Evolutionary conservation across 257 asterid genomes (phyloP).

Genomic region (Lavandula angustifolia): DNA sequence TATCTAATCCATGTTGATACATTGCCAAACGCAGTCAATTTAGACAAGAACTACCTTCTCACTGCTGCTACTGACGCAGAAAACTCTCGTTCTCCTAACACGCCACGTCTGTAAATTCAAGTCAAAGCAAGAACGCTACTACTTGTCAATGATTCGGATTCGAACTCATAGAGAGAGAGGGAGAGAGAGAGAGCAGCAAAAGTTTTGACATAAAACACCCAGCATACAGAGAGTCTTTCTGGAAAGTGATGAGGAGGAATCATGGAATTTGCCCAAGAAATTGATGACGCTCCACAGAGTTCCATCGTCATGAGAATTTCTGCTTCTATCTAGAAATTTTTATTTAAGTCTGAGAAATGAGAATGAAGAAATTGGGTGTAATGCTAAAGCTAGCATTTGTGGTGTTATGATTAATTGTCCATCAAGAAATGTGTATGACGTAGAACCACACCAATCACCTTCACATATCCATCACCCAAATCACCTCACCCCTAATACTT

Average conservation of each 20-base stretch:
- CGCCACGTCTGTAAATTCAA: slow-evolving; percentile 42
- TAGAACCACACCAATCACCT: slow-evolving; percentile 35
- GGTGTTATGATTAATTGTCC: too few species aligned
- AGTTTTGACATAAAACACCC: too few species aligned
- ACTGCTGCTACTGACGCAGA: slow-evolving; percentile 40
- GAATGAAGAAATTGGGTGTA: slow-evolving; percentile 3
- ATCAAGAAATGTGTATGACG: slow-evolving; percentile 31
- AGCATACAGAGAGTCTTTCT: slow-evolving; percentile 39
- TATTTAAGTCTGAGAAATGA: background rate
- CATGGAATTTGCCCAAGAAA: slow-evolving; percentile 59
- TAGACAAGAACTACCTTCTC: slow-evolving; percentile 43
- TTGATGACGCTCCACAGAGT: slow-evolving; percentile 46
- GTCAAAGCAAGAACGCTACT: background rate
- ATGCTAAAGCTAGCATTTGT: background rate
- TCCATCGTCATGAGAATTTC: slow-evolving; percentile 46
- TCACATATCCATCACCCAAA: slow-evolving; percentile 36
- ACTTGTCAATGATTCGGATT: slow-evolving; percentile 8
- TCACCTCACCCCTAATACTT: background rate
- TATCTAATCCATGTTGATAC: background rate
- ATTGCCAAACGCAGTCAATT: background rate
- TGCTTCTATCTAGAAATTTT: background rate
- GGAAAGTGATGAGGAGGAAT: slow-evolving; percentile 48
- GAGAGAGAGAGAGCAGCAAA: background rate
- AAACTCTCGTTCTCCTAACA: slow-evolving; percentile 38
- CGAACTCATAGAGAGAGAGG: background rate